Evolutionary conservation across 106 monocot species (phyloP).

Genomic region (Dendrobium nobile): DNA sequence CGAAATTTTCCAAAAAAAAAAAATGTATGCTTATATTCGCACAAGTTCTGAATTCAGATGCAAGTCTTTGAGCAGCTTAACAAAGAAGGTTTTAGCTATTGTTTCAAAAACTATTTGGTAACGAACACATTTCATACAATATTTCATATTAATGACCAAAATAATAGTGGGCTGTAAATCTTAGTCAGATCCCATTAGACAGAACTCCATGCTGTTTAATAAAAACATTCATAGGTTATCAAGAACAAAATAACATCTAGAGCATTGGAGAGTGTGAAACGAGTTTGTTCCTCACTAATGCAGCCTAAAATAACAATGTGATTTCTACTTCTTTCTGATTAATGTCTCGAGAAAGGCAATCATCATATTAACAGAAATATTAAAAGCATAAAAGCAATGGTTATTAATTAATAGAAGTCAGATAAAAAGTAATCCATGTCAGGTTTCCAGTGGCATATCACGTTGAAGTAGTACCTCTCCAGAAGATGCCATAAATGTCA

Average conservation of each 20-base stretch:
- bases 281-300: neutral
- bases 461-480: slow-evolving; percentile 63
- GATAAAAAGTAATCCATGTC: neutral
- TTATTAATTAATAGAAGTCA: neutral
- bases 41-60: neutral
- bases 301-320: neutral
- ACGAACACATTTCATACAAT: neutral
- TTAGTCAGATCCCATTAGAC: neutral
- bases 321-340: neutral
- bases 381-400: neutral
- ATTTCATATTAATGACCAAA: neutral
- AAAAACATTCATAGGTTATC: neutral
- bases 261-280: neutral
- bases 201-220: neutral
- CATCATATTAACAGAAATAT: neutral
- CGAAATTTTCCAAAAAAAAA: neutral
- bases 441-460: slow-evolving; percentile 1
- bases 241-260: neutral
- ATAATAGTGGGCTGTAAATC: neutral
- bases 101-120: neutral
- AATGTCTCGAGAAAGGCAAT: neutral
- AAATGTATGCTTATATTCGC: neutral
- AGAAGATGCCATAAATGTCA: slow-evolving; percentile 90
- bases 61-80: neutral
- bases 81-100: neutral